Conservation (phyloP, 805 yeast species). For the Saturnispora dispora region DNA sequence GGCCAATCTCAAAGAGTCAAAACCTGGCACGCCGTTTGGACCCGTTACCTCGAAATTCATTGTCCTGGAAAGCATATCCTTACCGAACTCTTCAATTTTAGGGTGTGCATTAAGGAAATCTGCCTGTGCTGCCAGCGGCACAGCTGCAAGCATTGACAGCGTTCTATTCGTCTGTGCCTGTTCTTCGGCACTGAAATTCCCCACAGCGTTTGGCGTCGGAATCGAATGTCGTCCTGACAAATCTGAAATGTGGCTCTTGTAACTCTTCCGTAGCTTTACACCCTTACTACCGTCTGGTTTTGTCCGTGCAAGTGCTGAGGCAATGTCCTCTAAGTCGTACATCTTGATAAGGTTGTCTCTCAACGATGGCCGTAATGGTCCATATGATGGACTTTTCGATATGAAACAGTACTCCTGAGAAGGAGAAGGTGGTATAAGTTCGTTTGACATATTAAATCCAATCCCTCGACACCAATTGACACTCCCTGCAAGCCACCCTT, state of each 20-base stretch:
- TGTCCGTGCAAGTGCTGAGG: conserved; percentile 75
- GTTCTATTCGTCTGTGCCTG: conserved; percentile 22
- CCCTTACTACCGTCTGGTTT: conserved; percentile 88
- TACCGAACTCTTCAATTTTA: conserved; percentile 41
- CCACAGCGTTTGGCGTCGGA: conserved; percentile 30
- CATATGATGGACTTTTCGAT: conserved; percentile 24
- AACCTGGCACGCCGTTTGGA: conserved; percentile 67
- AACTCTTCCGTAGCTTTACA: conserved; percentile 86
- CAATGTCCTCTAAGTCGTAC: conserved; percentile 58
- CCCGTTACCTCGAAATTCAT: conserved; percentile 58
- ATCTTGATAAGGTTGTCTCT: conserved; percentile 57
- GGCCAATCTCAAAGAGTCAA: conserved; percentile 59
- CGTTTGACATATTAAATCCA: background rate
- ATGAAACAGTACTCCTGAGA: conserved; percentile 24
- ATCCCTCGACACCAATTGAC: background rate
- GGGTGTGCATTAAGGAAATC: conserved; percentile 23
- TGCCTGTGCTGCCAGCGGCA: conserved; percentile 28
- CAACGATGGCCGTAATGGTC: conserved; percentile 57
- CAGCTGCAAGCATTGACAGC: conserved; percentile 31
- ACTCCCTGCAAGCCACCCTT: background rate
- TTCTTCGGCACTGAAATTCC: conserved; percentile 4
- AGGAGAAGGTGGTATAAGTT: background rate
- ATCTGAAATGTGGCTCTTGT: conserved; percentile 85
- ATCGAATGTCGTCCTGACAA: conserved; percentile 71
- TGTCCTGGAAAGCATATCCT: conserved; percentile 38